Evolutionary conservation across 768 basidiomycete species (phyloP), one percentile per base, ranked within the genome.

Genomic region (Leccinum incarnatum): DNA sequence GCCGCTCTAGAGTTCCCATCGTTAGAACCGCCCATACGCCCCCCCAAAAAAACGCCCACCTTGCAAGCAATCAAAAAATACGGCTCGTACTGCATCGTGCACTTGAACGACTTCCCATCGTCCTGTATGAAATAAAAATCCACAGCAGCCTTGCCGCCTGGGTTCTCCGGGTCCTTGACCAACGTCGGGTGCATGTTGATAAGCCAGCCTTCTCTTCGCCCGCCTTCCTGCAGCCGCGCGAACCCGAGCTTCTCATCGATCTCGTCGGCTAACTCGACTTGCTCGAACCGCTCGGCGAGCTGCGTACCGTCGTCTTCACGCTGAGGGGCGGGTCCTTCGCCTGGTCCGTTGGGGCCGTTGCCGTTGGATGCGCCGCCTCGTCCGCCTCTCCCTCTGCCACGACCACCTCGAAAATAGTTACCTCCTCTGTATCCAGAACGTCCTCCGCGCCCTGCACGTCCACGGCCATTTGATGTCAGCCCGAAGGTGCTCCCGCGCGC

Each of bases 141-240:
- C 12, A 99, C 95, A 7, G 89, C 97, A 2, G 93, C 88, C 65
- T 84, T 86, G 19, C 95, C 97, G 9, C 83, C 83, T 5, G 91
- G 84, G 79, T 87, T 88, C 46, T 91, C 88, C 6, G 93, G 76
- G 67, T 95, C 94, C 72, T 93, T 91, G 15, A 97, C 74, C 9
- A 96, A 75, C 1, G 94, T 97, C 89, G 97, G 93, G 72, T 96
- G 95, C 96, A 99, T 98, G 70, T 98, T 98, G 62, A 99, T 86
- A 69, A 99, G 77, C 97, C 97, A 98, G 2, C 95, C 97, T 55
- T 91, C 89, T 69, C 79, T 85, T 66, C 77, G 77, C 3, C 79
- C 75, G 0, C 95, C 96, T 68, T 95, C 91, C 59, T 91, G 86
- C 51, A 92, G 78, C 61, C 88, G 81, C 42, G 77, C 76, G 72